Evolutionary conservation across 2,329 filamentous ascomycete genomes (phyloP), one percentile per base, ranked within the genome.

Genomic region (Alternaria gansuensis): DNA sequence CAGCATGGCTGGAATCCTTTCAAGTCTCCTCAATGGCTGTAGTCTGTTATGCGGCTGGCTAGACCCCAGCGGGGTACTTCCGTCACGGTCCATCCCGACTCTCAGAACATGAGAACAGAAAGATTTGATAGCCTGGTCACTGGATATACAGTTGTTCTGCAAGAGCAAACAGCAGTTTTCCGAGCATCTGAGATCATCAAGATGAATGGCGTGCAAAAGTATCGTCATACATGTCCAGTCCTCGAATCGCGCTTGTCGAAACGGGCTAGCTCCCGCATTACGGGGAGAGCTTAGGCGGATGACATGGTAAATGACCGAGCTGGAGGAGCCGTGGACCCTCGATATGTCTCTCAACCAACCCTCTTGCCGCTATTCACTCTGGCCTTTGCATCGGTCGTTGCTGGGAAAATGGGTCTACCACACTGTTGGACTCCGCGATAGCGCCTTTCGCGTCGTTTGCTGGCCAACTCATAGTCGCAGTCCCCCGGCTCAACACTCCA

Each of bases 371-470:
- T 58, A 37, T 54, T 44, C 54, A 57, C 53, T 8, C 40, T 40
- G 13, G n/a, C 37, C 37, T 37, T 21, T 41, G 37, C 57, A 59
- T 65, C 63, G 58, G 50, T 60, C 60, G 56, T 57, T 51, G 34
- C 59, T 62, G 59, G 49, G 53, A 54, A 57, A 40, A 68, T 66
- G 65, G 60, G 59, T 56, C 62, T 68, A 69, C 64, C 55, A 75
- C 74, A 69, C 66, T 57, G 51, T 62, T 49, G 37, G 13, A 52
- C 37, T 43, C 33, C 8, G 28, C 51, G 28, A 53, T 54, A 49
- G 53, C 59, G 53, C 57, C 44, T 11, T 34, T 52, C 17, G 64
- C 59, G 60, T 63, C 62, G 60, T 62, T 60, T 56, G 58, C 57
- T 43, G 60, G 58, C 65, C 59, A 57, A 33, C 39, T 48, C 49